Evolutionary conservation across 139 green algal genomes (phyloP).

Genomic region (Deuterostichococcus epilithicus): DNA sequence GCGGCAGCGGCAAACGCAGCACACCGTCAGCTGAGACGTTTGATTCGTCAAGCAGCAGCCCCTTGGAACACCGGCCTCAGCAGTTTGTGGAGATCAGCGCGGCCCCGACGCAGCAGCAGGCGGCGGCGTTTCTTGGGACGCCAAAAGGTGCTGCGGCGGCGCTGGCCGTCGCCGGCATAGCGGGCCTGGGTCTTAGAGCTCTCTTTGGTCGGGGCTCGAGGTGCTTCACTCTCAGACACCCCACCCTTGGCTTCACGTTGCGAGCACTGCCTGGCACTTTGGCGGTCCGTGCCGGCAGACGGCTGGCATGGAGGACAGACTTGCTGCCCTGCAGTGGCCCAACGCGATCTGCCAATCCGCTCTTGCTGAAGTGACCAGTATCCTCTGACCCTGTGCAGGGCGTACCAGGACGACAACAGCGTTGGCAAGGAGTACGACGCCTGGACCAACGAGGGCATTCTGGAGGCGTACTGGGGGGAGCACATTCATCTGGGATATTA

Average conservation of each 20-base stretch:
- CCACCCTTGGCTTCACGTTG: no score
- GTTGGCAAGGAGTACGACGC: constrained; percentile 92
- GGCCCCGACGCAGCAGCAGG: not conserved
- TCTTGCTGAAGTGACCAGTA: no score
- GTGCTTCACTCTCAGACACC: no score
- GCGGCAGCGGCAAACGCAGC: not conserved
- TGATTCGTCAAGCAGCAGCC: no score
- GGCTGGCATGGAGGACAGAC: no score
- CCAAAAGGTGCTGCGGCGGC: not conserved
- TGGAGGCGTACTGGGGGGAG: constrained; percentile 91
- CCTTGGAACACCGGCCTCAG: not conserved
- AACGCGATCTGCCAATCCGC: no score
- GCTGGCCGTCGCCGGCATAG: not conserved
- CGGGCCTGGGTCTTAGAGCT: not conserved
- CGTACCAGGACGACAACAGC: constrained; percentile 78
- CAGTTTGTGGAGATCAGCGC: not conserved
- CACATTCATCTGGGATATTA: constrained; percentile 97
- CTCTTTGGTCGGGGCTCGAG: not conserved
- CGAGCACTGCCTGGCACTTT: no score
- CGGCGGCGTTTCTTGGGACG: not conserved
- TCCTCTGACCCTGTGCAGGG: constrained; percentile 15
- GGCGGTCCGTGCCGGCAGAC: no score
- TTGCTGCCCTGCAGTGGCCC: no score
- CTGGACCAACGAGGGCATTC: constrained; percentile 83
- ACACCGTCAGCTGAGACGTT: no score